phyloP scores from a whole-genome alignment of 2,329 filamentous ascomycete genomes.

The Calonectria honghensis region DNA sequence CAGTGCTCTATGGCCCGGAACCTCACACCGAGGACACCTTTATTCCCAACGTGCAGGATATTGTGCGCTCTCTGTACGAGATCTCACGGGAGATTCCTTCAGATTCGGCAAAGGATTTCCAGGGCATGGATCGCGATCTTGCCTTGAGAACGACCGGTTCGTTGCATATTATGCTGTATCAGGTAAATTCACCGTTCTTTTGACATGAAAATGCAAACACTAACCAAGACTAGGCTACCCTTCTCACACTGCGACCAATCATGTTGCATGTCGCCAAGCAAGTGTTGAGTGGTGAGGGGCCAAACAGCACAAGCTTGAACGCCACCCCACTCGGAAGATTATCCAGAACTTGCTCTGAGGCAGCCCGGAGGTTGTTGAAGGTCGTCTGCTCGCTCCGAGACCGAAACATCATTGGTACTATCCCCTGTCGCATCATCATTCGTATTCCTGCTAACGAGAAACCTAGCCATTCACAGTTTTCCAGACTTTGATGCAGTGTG shows the following conservation, averaged over 20 bases:
- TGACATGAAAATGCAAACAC: not conserved
- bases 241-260: slow-evolving; percentile 56
- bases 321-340: slow-evolving; percentile 54
- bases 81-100: slow-evolving; percentile 54
- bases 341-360: slow-evolving; percentile 56
- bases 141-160: slow-evolving; percentile 57
- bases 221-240: slow-evolving; percentile 52
- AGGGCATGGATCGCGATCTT: slow-evolving; percentile 52
- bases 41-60: slow-evolving; percentile 58
- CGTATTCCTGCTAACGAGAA: slow-evolving; percentile 17
- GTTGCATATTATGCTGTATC: slow-evolving; percentile 58
- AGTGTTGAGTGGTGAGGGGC: slow-evolving; percentile 51
- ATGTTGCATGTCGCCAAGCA: slow-evolving; percentile 56
- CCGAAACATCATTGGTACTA: slow-evolving; percentile 55
- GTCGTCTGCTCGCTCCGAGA: slow-evolving; percentile 56
- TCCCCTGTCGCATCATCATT: not conserved
- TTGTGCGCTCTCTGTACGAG: slow-evolving; percentile 54
- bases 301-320: slow-evolving; percentile 49
- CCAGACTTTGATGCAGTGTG: slow-evolving; percentile 55
- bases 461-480: slow-evolving; percentile 51
- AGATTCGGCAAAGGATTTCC: slow-evolving; percentile 50
- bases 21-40: slow-evolving; percentile 56
- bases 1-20: slow-evolving; percentile 57
- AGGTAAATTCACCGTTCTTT: slow-evolving; percentile 44
- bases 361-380: slow-evolving; percentile 54